phyloP scores from a whole-genome alignment of 768 basidiomycete species.

The Pholiota conissans region DNA sequence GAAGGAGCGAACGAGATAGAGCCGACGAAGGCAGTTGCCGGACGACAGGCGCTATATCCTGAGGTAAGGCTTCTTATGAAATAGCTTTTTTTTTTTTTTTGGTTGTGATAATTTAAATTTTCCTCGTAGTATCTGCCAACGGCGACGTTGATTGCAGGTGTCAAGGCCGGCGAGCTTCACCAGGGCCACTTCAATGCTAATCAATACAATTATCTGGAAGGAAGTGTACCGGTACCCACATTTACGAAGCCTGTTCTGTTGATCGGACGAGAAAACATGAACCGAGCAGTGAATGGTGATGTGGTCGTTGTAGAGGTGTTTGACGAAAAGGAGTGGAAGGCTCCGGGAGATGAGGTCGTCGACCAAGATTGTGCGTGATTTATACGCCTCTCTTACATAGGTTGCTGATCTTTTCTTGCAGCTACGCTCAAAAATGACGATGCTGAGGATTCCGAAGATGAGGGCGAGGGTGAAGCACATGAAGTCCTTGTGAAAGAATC shows the following conservation, averaged over 20 bases:
- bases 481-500: slow-evolving; percentile 42
- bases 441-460: slow-evolving; percentile 74
- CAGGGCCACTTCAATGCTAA: slow-evolving; percentile 97
- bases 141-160: slow-evolving; percentile 71
- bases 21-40: slow-evolving; percentile 54
- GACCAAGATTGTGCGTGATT: slow-evolving; percentile 88
- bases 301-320: slow-evolving; percentile 90
- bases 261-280: slow-evolving; percentile 91
- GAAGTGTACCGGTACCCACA: slow-evolving; percentile 73
- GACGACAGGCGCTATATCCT: slow-evolving; percentile 65
- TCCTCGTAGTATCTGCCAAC: slow-evolving; percentile 73
- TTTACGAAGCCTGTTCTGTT: slow-evolving; percentile 81
- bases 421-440: slow-evolving; percentile 87
- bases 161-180: slow-evolving; percentile 81
- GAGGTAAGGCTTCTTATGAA: slow-evolving; percentile 50
- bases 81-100: too few species aligned
- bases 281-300: slow-evolving; percentile 92
- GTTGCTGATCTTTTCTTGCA: slow-evolving; percentile 25
- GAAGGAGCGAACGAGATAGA: slow-evolving; percentile 63
- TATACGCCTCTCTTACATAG: too few species aligned
- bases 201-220: slow-evolving; percentile 96
- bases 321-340: slow-evolving; percentile 87
- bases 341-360: slow-evolving; percentile 88
- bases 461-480: slow-evolving; percentile 40
- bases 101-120: not conserved